A percentile compares a stretch with the other conserved stretches of the same genome.
These are phyloP conservation scores for Pleochaeta shiraiana DNA, from an alignment of 2,329 filamentous ascomycete species.

Conservation along the genomic window DNA sequence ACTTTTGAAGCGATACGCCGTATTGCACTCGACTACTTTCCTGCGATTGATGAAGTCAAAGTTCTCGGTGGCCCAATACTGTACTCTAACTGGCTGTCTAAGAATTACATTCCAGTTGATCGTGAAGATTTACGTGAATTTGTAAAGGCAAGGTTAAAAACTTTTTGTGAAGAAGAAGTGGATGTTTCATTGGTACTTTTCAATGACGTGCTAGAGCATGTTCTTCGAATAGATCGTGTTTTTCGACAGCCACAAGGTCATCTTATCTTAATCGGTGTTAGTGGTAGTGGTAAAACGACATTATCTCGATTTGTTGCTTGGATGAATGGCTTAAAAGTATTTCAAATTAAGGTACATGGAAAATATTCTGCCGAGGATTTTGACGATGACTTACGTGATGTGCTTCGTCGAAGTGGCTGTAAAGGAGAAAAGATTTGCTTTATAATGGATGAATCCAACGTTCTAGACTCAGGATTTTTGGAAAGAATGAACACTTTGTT, in stretches of 20 bases:
- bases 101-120: conserved; percentile 94
- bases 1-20: conserved; percentile 72
- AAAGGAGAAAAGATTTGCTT: conserved; percentile 99
- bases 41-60: conserved; percentile 76
- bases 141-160: conserved; percentile 89
- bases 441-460: conserved; percentile 99
- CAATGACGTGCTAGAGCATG: conserved; percentile 96
- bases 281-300: conserved; percentile 95
- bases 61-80: conserved; percentile 84
- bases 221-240: conserved; percentile 92
- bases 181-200: conserved; percentile 98
- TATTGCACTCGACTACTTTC: conserved; percentile 82
- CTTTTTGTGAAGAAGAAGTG: conserved; percentile 98
- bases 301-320: conserved; percentile 95
- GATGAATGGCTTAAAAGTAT: conserved; percentile 99
- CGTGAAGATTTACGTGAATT: conserved; percentile 91
- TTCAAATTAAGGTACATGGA: conserved; percentile 99
- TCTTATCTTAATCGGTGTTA: conserved; percentile 95
- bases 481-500: conserved; percentile 98
- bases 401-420: conserved; percentile 81
- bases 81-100: conserved; percentile 98
- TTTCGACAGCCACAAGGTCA: conserved; percentile 97
- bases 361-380: conserved; percentile 98
- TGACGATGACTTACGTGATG: conserved; percentile 87
- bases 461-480: conserved; percentile 93